Percentiles rank a stretch among this genome's conserved stretches.
Evolutionary conservation across 495 filamentous ascomycete genomes (phyloP).

Genomic region (Penicillium chermesinum): DNA sequence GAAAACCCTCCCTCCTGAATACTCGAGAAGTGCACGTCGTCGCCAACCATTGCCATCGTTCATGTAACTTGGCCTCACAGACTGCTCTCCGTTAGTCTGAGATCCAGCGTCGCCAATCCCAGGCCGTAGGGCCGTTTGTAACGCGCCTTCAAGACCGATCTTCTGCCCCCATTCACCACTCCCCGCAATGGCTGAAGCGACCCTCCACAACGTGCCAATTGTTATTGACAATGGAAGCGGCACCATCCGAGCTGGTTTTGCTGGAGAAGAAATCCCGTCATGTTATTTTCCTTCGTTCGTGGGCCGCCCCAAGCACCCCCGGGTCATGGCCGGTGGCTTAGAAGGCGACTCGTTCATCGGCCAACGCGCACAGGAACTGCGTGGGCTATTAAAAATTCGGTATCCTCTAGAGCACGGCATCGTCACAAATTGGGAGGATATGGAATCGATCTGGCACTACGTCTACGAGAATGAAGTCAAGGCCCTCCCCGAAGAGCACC

Average conservation of each 20-base stretch:
- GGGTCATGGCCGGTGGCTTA: conserved; percentile 89
- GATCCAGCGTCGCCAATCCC: conserved; percentile 11
- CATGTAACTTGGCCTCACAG: conserved; percentile 4
- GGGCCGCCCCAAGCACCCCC: conserved; percentile 92
- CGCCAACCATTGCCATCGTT: conserved; percentile 10
- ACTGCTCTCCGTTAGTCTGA: conserved; percentile 8
- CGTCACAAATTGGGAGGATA: conserved; percentile 99
- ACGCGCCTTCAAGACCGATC: conserved; percentile 20
- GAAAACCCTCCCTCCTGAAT: conserved; percentile 23
- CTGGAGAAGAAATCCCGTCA: conserved; percentile 91
- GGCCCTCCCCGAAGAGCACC: conserved; percentile 97
- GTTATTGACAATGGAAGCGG: conserved; percentile 99
- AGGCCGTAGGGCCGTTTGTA: conserved; percentile 37
- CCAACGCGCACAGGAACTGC: conserved; percentile 82
- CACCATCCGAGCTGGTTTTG: conserved; percentile 95
- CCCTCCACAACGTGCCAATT: conserved; percentile 92
- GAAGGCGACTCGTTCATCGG: conserved; percentile 99
- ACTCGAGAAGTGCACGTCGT: conserved; percentile 6
- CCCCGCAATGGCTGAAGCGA: conserved; percentile 66
- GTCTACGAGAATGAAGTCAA: conserved; percentile 82
- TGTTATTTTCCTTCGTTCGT: conserved; percentile 98
- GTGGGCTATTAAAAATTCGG: conserved; percentile 88
- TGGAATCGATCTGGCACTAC: conserved; percentile 98
- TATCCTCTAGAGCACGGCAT: conserved; percentile 98
- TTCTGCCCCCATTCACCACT: conserved; percentile 13